Evolutionary conservation across 108 stramenopile genomes (phyloP).

Genomic region (Cylindrotheca fusiformis): DNA sequence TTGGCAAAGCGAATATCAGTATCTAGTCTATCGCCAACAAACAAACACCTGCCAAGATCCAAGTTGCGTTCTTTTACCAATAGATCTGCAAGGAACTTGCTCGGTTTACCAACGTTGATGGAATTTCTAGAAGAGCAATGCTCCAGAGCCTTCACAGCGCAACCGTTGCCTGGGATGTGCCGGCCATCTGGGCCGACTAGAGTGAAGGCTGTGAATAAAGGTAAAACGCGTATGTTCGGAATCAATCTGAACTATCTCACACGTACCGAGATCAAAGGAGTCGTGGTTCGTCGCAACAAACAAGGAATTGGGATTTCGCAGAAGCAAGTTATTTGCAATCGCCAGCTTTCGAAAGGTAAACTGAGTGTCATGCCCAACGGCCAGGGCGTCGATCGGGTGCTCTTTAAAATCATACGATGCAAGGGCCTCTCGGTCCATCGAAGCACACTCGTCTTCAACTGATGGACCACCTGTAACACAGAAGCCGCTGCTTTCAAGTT

Average conservation of each 20-base stretch:
- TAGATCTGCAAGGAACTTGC: slow-evolving; percentile 43
- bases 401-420: slow-evolving; percentile 51
- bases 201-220: background rate
- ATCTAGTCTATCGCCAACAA: slow-evolving; percentile 90
- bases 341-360: slow-evolving; percentile 79
- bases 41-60: slow-evolving; percentile 49
- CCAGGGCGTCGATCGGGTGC: slow-evolving; percentile 67
- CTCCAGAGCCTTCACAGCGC: slow-evolving; percentile 66
- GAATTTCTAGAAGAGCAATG: slow-evolving; percentile 52
- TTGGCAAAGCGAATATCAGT: slow-evolving; percentile 84
- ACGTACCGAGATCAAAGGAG: slow-evolving; percentile 54
- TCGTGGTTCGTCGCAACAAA: slow-evolving; percentile 85
- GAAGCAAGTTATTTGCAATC: slow-evolving; percentile 69
- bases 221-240: too few relatives aligned
- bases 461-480: slow-evolving; percentile 37
- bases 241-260: background rate
- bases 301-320: slow-evolving; percentile 64
- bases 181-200: slow-evolving; percentile 56
- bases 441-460: slow-evolving; percentile 8
- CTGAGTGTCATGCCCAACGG: slow-evolving; percentile 72
- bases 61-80: slow-evolving; percentile 34
- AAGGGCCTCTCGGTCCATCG: slow-evolving; percentile 68
- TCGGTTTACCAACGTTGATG: slow-evolving; percentile 85
- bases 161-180: slow-evolving; percentile 78
- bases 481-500: slow-evolving; percentile 56